A percentile compares a stretch with the other conserved stretches of the same genome.
These are phyloP conservation scores for Hypomontagnella submonticulosa DNA, from an alignment of 495 filamentous ascomycete genomes.

Conservation along the genomic window DNA sequence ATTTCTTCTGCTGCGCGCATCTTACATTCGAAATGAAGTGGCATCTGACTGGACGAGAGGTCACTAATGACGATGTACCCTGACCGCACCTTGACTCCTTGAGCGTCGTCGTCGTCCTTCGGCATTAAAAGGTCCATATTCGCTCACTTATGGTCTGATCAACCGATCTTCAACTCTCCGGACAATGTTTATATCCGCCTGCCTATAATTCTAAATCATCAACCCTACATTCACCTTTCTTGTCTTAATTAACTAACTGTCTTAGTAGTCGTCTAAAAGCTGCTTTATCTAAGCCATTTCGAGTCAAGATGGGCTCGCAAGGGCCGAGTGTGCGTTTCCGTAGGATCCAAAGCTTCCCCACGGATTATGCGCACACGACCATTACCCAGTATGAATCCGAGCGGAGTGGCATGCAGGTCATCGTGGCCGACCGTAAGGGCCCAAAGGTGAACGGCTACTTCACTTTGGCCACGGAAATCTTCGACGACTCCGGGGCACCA, in stretches of 20 bases:
- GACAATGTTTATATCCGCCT: slow-evolving; percentile 15
- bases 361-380: slow-evolving; percentile 85
- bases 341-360: slow-evolving; percentile 82
- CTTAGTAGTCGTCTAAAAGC: slow-evolving; percentile 34
- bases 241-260: slow-evolving; percentile 31
- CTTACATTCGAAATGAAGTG: slow-evolving; percentile 18
- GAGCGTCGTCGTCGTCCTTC: not conserved
- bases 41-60: slow-evolving; percentile 30
- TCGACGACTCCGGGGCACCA: slow-evolving; percentile 94
- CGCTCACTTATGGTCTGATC: slow-evolving; percentile 15
- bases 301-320: slow-evolving; percentile 51
- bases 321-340: slow-evolving; percentile 70
- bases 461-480: slow-evolving; percentile 94
- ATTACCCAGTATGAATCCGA: slow-evolving; percentile 86
- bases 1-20: slow-evolving; percentile 32
- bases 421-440: slow-evolving; percentile 90
- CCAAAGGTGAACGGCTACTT: slow-evolving; percentile 96
- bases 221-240: slow-evolving; percentile 10
- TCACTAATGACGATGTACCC: slow-evolving; percentile 27
- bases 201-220: not conserved
- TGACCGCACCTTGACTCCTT: slow-evolving; percentile 39
- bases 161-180: slow-evolving; percentile 10
- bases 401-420: slow-evolving; percentile 91
- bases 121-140: slow-evolving; percentile 19
- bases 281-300: slow-evolving; percentile 29